Evolutionary conservation across 2,329 filamentous ascomycete genomes (phyloP).

Genomic region (Hypomyces perniciosus): DNA sequence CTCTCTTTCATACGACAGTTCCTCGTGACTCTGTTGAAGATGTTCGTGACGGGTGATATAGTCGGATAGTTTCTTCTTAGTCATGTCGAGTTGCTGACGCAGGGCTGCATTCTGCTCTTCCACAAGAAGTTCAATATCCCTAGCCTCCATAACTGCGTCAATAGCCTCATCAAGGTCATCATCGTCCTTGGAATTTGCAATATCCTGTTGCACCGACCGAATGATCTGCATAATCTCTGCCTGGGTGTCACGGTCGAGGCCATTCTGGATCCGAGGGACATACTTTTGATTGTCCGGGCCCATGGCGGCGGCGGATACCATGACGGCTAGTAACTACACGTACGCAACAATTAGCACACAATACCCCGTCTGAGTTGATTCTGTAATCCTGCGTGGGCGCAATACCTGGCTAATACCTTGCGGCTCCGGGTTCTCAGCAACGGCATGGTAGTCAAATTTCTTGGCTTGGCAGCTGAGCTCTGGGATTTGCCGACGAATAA

Average conservation of each 20-base stretch:
- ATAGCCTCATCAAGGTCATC: slow-evolving; percentile 35
- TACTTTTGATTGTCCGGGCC: slow-evolving; percentile 52
- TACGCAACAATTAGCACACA: slow-evolving; percentile 20
- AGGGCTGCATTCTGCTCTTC: slow-evolving; percentile 51
- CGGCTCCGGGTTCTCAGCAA: slow-evolving; percentile 51
- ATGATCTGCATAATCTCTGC: slow-evolving; percentile 41
- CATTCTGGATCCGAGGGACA: slow-evolving; percentile 39
- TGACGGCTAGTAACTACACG: slow-evolving; percentile 54
- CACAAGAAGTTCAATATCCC: slow-evolving; percentile 50
- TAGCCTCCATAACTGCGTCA: slow-evolving; percentile 35
- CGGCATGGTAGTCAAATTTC: slow-evolving; percentile 50
- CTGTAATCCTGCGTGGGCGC: not conserved
- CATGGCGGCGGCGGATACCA: slow-evolving; percentile 55
- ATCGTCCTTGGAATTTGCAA: slow-evolving; percentile 29
- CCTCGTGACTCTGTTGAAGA: slow-evolving; percentile 57
- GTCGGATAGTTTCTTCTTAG: slow-evolving; percentile 53
- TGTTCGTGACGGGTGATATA: slow-evolving; percentile 54
- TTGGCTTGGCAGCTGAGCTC: slow-evolving; percentile 48
- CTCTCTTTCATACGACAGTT: slow-evolving; percentile 57
- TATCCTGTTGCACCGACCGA: slow-evolving; percentile 35
- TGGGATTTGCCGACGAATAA: slow-evolving; percentile 47
- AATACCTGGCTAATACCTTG: slow-evolving; percentile 48
- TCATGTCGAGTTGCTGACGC: slow-evolving; percentile 44
- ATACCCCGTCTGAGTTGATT: not conserved
- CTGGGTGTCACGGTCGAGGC: slow-evolving; percentile 38